Conservation (phyloP, 2,329 filamentous ascomycete species). For the Scleromitrula shiraiana region DNA sequence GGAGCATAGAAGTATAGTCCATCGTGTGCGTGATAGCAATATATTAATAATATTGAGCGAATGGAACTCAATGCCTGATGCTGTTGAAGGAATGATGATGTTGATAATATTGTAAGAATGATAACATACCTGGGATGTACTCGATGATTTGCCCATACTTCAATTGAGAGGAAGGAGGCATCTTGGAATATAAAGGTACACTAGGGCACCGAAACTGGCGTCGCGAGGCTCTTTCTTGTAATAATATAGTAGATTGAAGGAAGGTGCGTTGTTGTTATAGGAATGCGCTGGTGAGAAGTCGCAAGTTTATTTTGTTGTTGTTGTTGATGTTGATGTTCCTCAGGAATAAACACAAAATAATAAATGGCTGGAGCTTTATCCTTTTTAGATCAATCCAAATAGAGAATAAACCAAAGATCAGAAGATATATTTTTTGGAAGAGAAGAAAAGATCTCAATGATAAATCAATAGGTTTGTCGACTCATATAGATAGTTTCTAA, state of each 20-base stretch:
- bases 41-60: constrained; percentile 18
- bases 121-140: constrained; percentile 76
- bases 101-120: neutral
- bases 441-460: no score
- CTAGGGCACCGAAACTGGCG: constrained; percentile 1
- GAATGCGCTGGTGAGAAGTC: neutral
- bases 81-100: constrained; percentile 7
- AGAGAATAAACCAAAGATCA: neutral
- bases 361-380: neutral
- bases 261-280: neutral
- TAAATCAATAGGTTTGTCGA: no score
- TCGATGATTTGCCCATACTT: constrained; percentile 82
- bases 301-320: neutral
- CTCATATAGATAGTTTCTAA: no score
- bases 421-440: no score
- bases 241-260: neutral
- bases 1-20: constrained; percentile 19
- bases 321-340: neutral
- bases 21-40: constrained; percentile 15
- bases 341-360: neutral
- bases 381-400: no score
- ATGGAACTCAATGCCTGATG: constrained; percentile 13
- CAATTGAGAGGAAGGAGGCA: constrained; percentile 38
- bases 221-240: neutral
- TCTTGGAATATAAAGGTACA: constrained; percentile 23